Evolutionary conservation across 2,329 filamentous ascomycete genomes (phyloP), one percentile per base, ranked within the genome.

Genomic region (Trichoderma sp.): DNA sequence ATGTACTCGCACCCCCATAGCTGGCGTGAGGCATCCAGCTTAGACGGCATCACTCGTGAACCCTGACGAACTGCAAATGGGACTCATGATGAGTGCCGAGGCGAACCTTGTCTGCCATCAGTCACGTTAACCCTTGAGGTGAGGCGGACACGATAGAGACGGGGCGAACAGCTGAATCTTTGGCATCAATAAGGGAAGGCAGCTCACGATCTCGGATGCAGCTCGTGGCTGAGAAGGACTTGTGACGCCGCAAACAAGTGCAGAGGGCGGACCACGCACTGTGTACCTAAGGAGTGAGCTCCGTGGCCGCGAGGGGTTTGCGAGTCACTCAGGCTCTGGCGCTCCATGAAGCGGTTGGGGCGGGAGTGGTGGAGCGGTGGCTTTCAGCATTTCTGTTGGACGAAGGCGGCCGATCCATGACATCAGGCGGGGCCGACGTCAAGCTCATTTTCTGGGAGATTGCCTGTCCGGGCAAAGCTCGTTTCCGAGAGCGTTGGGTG

Each of bases 331-430:
- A 74, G 72, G 45, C 50, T 41, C 50, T 62, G 62, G 64, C 53
- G 63, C 45, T 63, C 29, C 50, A 68, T 62, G 35, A 64, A 38
- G 75, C 75, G 75, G 75, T 62, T 74, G 75, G 71, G 75, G 71
- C 69, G 75, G 74, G 62, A 75, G 24, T 71, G 64, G 66, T 75
- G 74, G 68, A 74, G 74, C 27, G 45, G 31, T 11, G 29, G 33
- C 64, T 74, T n/a, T 33, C 18, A 50, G 56, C 60, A 35, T 62
- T 60, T 53, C 69, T 63, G 71, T 69, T 74, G 62, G 71, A 68
- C 33, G 24, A 60, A 41, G 74, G 27, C 31, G 78, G 81, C 76
- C 81, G 81, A 82, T 82, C 81, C 80, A 81, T 82, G 81, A 82
- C 81, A 82, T 82, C 81, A 82, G 77, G 77, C 76, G 73, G 77